Base-by-base conservation (phyloP, 2,329 filamentous ascomycete species). In the Colletotrichum godetiae region DNA sequence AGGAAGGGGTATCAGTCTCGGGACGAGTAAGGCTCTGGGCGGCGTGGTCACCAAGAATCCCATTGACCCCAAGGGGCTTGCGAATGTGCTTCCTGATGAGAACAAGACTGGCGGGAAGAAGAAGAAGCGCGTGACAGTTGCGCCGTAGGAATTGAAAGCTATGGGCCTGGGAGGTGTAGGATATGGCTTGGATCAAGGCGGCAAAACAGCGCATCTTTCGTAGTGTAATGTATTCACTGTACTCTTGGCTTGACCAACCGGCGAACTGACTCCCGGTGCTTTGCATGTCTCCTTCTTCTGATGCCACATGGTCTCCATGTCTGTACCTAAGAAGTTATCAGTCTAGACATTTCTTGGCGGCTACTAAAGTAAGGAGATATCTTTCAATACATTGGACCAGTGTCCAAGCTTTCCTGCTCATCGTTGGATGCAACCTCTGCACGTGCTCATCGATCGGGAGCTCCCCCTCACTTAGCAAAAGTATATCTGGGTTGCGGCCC, bases 1-100 rank as follows among this genome's bases (percentile, higher is more conserved):
- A 8, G 81, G 81, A 4, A 80, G 81, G 46, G 84, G 84, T 3
- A 87, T 86, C 68, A 82, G 78, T 37, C 79, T 86, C 42, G 84
- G 82, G 8, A 78, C 80, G 6, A 80, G 83, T 31, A 84, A 79
- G 70, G 81, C 81, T 1, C 78, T 78, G 11, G 79, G 78, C 2
- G 80, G 82, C 5, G 78, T 85, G 0, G 80, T 85, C 55, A 84
- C 83, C 57, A 78, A 73, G 75, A 78, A 70, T 68, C 75, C 57
- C 49, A 77, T 68, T 52, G 73, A 76, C 46, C 67, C 74, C 3
- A 75, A 74, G 58, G 75, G 73, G n/a, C 27, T 77, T 19, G 75
- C 55, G 2, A 77, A 74, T 29, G 65, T 61, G 29, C 56, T 31
- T 6, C 60, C 62, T 57, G 75, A 78, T 5, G 67, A 73, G 67